Conservation (phyloP, 2,329 filamentous ascomycete species). For the Lachnellula cervina region DNA sequence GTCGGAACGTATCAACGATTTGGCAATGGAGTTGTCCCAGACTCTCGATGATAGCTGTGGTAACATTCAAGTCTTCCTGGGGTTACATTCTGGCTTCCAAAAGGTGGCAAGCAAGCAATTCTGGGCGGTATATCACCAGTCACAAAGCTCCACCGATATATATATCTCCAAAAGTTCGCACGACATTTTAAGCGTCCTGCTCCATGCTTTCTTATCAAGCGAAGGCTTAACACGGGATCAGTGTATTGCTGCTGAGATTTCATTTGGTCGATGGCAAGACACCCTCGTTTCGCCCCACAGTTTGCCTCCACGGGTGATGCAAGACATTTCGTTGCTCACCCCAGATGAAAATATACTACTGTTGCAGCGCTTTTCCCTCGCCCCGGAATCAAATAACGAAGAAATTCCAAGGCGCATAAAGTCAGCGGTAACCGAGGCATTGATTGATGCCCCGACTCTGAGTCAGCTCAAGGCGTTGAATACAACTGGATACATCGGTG, state of each 20-base stretch:
- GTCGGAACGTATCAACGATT: not conserved
- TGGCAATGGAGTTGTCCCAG: constrained; percentile 5
- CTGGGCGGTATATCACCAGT: constrained; percentile 34
- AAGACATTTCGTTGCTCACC: constrained; percentile 38
- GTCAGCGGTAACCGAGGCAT: constrained; percentile 31
- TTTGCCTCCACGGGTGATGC: constrained; percentile 34
- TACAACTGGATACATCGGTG: constrained; percentile 36
- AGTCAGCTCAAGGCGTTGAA: constrained; percentile 36
- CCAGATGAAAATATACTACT: constrained; percentile 38
- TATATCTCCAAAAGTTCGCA: constrained; percentile 39
- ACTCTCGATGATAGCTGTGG: not conserved
- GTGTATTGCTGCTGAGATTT: constrained; percentile 37
- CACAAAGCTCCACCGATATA: constrained; percentile 29
- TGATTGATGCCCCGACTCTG: constrained; percentile 36
- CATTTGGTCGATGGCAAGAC: constrained; percentile 34
- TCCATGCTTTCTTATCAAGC: constrained; percentile 42
- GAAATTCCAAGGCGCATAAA: constrained; percentile 30
- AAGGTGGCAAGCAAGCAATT: constrained; percentile 35
- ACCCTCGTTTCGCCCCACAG: constrained; percentile 22
- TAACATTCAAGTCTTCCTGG: constrained; percentile 29
- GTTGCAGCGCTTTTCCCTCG: constrained; percentile 30
- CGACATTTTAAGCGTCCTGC: constrained; percentile 38
- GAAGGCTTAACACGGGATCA: constrained; percentile 36
- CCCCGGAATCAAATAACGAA: constrained; percentile 16
- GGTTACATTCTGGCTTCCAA: constrained; percentile 38